Percentiles rank a stretch among this genome's conserved stretches.
Evolutionary conservation across 2,329 filamentous ascomycete genomes (phyloP).

Genomic region (Nothopassalora personata): DNA sequence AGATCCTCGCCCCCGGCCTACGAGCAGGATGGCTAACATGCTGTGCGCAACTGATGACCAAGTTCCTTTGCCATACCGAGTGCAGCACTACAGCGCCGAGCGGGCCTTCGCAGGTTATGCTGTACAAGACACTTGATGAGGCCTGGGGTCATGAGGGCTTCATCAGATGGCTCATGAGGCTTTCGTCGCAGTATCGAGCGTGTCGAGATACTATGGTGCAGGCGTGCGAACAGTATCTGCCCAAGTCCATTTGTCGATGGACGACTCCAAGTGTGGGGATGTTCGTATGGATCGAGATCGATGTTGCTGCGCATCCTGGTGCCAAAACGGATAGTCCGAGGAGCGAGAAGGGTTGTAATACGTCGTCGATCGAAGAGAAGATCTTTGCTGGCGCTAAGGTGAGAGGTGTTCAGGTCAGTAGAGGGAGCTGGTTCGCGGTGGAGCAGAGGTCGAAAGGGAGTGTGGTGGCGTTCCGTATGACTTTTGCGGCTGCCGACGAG

Average conservation of each 20-base stretch:
- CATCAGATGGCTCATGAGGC: conserved; percentile 77
- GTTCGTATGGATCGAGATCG: conserved; percentile 80
- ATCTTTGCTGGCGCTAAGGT: conserved; percentile 75
- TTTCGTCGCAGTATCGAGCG: conserved; percentile 74
- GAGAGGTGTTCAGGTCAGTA: conserved; percentile 71
- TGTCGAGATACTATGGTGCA: conserved; percentile 70
- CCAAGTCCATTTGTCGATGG: conserved; percentile 71
- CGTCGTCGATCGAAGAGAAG: conserved; percentile 63
- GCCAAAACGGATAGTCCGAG: conserved; percentile 49
- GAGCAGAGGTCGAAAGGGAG: conserved; percentile 50
- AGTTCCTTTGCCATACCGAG: conserved; percentile 77
- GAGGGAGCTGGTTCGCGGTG: conserved; percentile 87
- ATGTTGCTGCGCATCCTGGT: conserved; percentile 61
- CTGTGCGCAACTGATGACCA: conserved; percentile 75
- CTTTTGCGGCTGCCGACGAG: conserved; percentile 72
- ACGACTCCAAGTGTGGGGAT: conserved; percentile 77
- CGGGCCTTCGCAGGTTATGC: conserved; percentile 74
- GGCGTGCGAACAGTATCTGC: conserved; percentile 74
- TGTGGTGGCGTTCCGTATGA: conserved; percentile 82
- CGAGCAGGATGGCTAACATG: conserved; percentile 89
- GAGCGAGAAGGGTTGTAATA: conserved; percentile 31
- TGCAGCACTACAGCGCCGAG: conserved; percentile 77
- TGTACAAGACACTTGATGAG: conserved; percentile 88
- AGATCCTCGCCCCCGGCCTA: conserved; percentile 84
- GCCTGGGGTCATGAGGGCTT: conserved; percentile 91